phyloP scores from a whole-genome alignment of 228 moss, liverwort and hornwort species.

The Sphagnum fallax region DNA sequence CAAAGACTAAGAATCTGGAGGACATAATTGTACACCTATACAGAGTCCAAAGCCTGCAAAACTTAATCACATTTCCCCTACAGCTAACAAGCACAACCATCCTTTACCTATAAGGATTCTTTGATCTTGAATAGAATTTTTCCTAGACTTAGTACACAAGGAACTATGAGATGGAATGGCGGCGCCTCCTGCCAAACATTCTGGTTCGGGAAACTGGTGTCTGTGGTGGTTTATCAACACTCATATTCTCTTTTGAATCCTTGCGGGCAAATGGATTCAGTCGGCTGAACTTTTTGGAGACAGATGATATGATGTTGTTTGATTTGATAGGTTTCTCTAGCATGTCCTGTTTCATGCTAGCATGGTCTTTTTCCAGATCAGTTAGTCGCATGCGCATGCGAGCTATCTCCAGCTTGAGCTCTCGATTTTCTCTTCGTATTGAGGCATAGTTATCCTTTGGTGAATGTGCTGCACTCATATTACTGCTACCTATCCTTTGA shows the following conservation, averaged over 20 bases:
- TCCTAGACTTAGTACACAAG: no score
- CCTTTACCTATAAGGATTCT: no score
- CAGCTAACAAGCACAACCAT: no score
- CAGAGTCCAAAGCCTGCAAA: no score
- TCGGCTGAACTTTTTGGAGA: conserved; percentile 52
- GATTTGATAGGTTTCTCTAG: conserved; percentile 33
- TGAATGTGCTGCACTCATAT: conserved; percentile 45
- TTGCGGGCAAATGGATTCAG: conserved; percentile 53
- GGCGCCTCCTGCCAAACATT: conserved; percentile 37
- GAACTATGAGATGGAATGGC: conserved; percentile 54
- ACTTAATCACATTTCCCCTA: no score
- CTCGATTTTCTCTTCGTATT: conserved; percentile 49
- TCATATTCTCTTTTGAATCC: conserved; percentile 44
- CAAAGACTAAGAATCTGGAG: no score
- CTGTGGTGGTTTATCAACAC: conserved; percentile 26
- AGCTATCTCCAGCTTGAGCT: conserved; percentile 59
- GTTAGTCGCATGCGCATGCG: conserved; percentile 64
- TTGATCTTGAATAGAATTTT: no score
- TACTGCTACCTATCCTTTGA: conserved; percentile 33
- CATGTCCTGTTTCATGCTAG: conserved; percentile 47
- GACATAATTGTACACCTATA: no score
- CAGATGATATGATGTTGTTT: conserved; percentile 33
- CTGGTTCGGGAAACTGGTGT: conserved; percentile 35
- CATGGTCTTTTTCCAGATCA: conserved; percentile 66
- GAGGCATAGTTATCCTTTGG: conserved; percentile 53